Evolutionary conservation across 345 rosid genomes (phyloP).

Genomic region (Sisymbrium altissimum): DNA sequence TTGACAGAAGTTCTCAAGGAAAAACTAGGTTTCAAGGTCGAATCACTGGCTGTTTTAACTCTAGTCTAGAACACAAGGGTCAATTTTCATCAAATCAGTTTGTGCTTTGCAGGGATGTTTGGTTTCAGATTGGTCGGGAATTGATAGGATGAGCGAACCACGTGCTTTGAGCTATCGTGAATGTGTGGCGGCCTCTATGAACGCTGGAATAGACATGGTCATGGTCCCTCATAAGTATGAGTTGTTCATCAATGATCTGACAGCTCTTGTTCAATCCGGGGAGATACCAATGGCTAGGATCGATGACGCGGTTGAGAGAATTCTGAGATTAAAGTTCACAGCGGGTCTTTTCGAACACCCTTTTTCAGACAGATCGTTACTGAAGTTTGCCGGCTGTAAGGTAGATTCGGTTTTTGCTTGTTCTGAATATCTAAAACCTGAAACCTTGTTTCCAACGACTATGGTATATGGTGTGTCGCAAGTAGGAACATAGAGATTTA

Average conservation of each 20-base stretch:
- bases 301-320: conserved; percentile 70
- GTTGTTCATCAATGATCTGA: conserved; percentile 44
- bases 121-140: conserved; percentile 73
- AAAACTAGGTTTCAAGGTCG: conserved; percentile 77
- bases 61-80: too few relatives aligned
- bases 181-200: conserved; percentile 52
- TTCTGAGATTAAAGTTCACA: conserved; percentile 73
- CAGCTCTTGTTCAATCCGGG: conserved; percentile 52
- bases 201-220: conserved; percentile 85
- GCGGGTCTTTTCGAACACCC: conserved; percentile 74
- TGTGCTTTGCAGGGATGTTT: conserved; percentile 53
- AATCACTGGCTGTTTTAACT: too few relatives aligned
- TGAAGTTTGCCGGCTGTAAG: conserved; percentile 66
- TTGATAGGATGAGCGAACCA: conserved; percentile 52
- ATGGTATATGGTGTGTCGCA: background rate
- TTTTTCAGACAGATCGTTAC: conserved; percentile 59
- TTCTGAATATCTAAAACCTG: too few relatives aligned
- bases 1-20: conserved; percentile 71
- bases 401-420: background rate
- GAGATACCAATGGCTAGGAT: conserved; percentile 60
- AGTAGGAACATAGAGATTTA: conserved; percentile 43
- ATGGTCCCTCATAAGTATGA: conserved; percentile 55
- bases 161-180: conserved; percentile 57
- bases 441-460: too few relatives aligned
- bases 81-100: background rate